Evolutionary conservation across 345 rosid genomes (phyloP).

Genomic region (Aquilaria malaccensis): DNA sequence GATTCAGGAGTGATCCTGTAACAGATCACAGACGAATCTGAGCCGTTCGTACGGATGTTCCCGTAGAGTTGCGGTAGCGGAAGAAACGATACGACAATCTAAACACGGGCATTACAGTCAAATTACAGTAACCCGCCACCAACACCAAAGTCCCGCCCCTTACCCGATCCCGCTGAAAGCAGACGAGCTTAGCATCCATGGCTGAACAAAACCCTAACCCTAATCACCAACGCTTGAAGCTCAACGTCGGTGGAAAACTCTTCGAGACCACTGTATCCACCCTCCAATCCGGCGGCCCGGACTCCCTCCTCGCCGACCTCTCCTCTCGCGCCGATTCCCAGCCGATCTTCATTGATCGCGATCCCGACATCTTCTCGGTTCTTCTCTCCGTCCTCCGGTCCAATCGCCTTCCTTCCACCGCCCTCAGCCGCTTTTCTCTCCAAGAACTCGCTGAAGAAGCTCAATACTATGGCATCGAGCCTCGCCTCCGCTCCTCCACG

Average conservation of each 20-base stretch:
- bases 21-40: too few species aligned
- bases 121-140: too few species aligned
- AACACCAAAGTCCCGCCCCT: too few species aligned
- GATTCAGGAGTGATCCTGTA: too few species aligned
- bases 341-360: constrained; percentile 87
- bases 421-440: constrained; percentile 45
- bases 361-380: constrained; percentile 83
- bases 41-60: too few species aligned
- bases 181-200: background rate
- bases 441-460: constrained; percentile 93
- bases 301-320: constrained; percentile 76
- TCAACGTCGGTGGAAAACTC: constrained; percentile 88
- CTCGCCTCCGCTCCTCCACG: constrained; percentile 50
- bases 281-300: constrained; percentile 66
- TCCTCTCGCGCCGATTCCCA: constrained; percentile 37
- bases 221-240: constrained; percentile 41
- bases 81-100: too few species aligned
- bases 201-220: background rate
- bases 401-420: constrained; percentile 55
- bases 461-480: constrained; percentile 73
- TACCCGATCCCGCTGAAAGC: too few species aligned
- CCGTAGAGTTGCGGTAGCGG: too few species aligned
- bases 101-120: too few species aligned
- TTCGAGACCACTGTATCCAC: constrained; percentile 77
- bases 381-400: constrained; percentile 81